phyloP scores from a whole-genome alignment of 2,329 filamentous ascomycete genomes.

The Peltaster fructicola region DNA sequence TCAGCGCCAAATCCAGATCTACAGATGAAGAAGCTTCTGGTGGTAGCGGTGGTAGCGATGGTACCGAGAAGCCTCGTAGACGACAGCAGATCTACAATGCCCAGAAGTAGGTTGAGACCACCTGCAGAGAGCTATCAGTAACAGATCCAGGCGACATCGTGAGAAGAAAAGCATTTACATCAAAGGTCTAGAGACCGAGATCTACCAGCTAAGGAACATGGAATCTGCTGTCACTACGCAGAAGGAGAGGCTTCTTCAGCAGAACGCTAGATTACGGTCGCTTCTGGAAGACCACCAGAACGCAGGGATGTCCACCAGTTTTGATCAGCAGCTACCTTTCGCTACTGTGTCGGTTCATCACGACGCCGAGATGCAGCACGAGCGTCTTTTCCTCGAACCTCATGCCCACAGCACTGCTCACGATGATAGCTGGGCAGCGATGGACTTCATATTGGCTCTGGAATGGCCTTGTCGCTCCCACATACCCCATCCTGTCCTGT shows the following conservation, averaged over 20 bases:
- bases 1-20: too few relatives aligned
- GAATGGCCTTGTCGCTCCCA: slow-evolving; percentile 11
- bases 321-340: not conserved
- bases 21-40: too few relatives aligned
- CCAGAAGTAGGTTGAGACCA: slow-evolving; percentile 8
- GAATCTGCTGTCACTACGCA: slow-evolving; percentile 9
- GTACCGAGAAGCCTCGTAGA: too few relatives aligned
- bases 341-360: not conserved
- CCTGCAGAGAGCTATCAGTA: not conserved
- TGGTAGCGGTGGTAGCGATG: too few relatives aligned
- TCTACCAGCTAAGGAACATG: slow-evolving; percentile 8
- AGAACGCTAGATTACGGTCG: slow-evolving; percentile 9
- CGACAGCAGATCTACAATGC: slow-evolving; percentile 13
- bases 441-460: slow-evolving; percentile 13
- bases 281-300: slow-evolving; percentile 2
- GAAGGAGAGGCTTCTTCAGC: slow-evolving; percentile 7
- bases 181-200: slow-evolving; percentile 8
- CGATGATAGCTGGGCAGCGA: slow-evolving; percentile 7
- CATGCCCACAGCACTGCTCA: slow-evolving; percentile 1
- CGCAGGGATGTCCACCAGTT: not conserved
- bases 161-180: slow-evolving; percentile 12
- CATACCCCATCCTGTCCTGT: slow-evolving; percentile 5
- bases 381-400: not conserved
- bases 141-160: slow-evolving; percentile 9
- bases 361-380: too few relatives aligned